Evolutionary conservation across 306 rosid species (phyloP).

Genomic region (Gleditsia sinensis): DNA sequence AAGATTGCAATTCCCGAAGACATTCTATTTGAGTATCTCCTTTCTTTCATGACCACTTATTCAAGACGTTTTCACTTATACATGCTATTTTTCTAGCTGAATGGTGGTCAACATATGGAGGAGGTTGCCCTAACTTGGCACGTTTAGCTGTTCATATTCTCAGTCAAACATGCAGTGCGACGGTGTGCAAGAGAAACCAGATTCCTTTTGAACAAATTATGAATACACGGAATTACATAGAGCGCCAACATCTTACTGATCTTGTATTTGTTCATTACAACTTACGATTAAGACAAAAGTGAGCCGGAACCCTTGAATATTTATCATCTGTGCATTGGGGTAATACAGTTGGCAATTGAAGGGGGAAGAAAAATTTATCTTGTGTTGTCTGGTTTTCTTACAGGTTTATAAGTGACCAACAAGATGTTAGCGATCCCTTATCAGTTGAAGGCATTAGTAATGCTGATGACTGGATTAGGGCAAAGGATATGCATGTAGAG

Average conservation of each 20-base stretch:
- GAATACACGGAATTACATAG: slow-evolving; percentile 64
- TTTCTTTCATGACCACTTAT: slow-evolving; percentile 7
- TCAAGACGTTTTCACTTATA: slow-evolving; percentile 21
- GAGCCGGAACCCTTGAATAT: slow-evolving; percentile 29
- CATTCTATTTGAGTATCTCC: slow-evolving; percentile 9
- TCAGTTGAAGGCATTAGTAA: slow-evolving; percentile 52
- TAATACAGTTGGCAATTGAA: slow-evolving; percentile 26
- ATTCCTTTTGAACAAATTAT: slow-evolving; percentile 57
- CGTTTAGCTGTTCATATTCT: slow-evolving; percentile 84
- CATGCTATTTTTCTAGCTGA: slow-evolving; percentile 61
- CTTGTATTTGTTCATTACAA: slow-evolving; percentile 70
- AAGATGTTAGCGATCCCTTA: slow-evolving; percentile 62
- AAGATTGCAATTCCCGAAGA: not conserved
- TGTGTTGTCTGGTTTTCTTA: slow-evolving; percentile 34
- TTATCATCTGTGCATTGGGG: slow-evolving; percentile 25
- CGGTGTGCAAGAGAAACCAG: slow-evolving; percentile 55
- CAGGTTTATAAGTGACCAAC: slow-evolving; percentile 61
- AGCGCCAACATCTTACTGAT: slow-evolving; percentile 80
- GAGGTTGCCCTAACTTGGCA: slow-evolving; percentile 85
- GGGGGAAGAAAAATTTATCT: not conserved
- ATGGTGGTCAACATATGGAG: slow-evolving; percentile 98
- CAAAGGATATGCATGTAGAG: slow-evolving; percentile 53
- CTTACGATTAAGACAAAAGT: slow-evolving; percentile 50
- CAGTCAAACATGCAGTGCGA: slow-evolving; percentile 75
- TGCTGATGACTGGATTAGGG: slow-evolving; percentile 74